Percentiles rank a stretch among this genome's conserved stretches.
These are phyloP conservation scores for Aspergillus heteromorphus DNA, from an alignment of 495 filamentous ascomycete genomes.

Conservation along the genomic window DNA sequence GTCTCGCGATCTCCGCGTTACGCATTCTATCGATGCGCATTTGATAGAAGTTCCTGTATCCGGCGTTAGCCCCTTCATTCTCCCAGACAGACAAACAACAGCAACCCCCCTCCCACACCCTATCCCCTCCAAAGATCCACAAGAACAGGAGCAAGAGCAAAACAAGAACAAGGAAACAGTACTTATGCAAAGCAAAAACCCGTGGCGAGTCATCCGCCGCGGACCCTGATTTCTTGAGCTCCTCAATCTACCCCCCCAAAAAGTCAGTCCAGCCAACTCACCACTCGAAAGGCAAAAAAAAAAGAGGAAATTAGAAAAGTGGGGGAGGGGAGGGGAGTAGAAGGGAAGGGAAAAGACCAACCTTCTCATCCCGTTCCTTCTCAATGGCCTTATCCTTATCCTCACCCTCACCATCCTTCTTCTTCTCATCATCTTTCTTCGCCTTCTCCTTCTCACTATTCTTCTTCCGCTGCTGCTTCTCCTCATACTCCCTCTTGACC, in stretches of 20 bases:
- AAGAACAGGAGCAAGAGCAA: no score
- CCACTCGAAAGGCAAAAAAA: no score
- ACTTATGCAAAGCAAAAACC: conserved; percentile 85
- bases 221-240: conserved; percentile 29
- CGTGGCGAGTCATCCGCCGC: conserved; percentile 53
- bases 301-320: no score
- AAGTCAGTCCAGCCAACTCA: background rate
- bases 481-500: conserved; percentile 55
- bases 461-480: conserved; percentile 37
- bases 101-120: no score
- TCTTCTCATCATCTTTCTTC: conserved; percentile 43
- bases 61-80: background rate
- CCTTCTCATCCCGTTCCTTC: conserved; percentile 55
- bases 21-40: conserved; percentile 74
- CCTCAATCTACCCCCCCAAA: conserved; percentile 25
- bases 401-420: conserved; percentile 45
- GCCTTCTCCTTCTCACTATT: conserved; percentile 43
- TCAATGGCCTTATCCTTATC: conserved; percentile 36
- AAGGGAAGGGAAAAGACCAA: conserved; percentile 16
- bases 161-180: conserved; percentile 6
- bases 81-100: no score
- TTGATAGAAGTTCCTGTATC: conserved; percentile 77
- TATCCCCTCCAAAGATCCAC: no score
- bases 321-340: no score
- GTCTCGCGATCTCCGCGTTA: conserved; percentile 71